These are phyloP conservation scores for Dictyostelium capitatum DNA, from an alignment of 78 protist species.

Conservation along the genomic window DNA sequence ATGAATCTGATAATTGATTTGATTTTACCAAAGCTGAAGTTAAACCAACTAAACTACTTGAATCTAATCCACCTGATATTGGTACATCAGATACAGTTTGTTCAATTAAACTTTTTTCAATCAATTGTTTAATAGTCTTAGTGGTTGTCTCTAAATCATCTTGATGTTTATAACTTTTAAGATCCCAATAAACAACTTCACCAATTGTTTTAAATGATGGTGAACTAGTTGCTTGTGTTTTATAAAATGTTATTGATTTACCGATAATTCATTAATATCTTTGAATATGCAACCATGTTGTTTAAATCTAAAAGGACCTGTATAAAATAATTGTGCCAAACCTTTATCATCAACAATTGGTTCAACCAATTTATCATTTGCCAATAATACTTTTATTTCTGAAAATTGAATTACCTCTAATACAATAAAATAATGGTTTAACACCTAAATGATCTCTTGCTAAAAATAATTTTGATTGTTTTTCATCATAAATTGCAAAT, in stretches of 20 bases:
- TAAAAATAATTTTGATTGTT: background rate
- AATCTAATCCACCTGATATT: constrained; percentile 1
- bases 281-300: too few species aligned
- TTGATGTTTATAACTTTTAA: background rate
- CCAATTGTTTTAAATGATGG: background rate
- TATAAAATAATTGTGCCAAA: background rate
- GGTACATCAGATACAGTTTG: background rate
- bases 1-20: background rate
- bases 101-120: background rate
- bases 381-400: background rate
- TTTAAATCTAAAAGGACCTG: too few species aligned
- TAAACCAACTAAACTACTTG: background rate
- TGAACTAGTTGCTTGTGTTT: too few species aligned
- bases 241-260: too few species aligned
- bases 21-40: background rate
- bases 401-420: constrained; percentile 7
- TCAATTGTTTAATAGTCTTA: background rate
- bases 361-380: background rate
- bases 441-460: constrained; percentile 3
- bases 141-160: background rate
- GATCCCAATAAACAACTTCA: constrained; percentile 1
- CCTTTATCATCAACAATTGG: background rate
- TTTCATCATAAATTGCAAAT: background rate
- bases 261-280: too few species aligned
- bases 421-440: constrained; percentile 12